Evolutionary conservation across 2,329 filamentous ascomycete species (phyloP).

Genomic region (Hymenotorrendiella dingleyae): DNA sequence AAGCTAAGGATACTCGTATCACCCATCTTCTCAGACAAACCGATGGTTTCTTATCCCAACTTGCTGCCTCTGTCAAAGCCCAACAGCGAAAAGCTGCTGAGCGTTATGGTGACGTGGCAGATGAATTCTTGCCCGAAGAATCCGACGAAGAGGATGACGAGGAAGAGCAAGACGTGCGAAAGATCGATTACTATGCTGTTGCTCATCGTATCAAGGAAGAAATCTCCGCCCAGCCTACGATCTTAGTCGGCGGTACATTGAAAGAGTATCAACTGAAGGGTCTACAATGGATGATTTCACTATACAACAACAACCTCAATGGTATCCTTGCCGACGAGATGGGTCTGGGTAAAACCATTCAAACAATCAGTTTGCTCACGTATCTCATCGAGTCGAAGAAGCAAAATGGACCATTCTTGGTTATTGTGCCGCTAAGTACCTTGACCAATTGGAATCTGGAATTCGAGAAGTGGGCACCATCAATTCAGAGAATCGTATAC

Average conservation of each 20-base stretch:
- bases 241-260: slow-evolving; percentile 83
- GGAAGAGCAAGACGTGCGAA: slow-evolving; percentile 61
- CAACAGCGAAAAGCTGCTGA: slow-evolving; percentile 82
- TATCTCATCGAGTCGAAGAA: slow-evolving; percentile 95
- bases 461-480: slow-evolving; percentile 98
- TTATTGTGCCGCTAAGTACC: slow-evolving; percentile 94
- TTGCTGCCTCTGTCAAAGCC: slow-evolving; percentile 87
- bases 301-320: slow-evolving; percentile 99
- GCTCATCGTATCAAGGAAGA: slow-evolving; percentile 95
- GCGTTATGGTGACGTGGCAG: slow-evolving; percentile 63
- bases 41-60: slow-evolving; percentile 92
- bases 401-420: slow-evolving; percentile 85
- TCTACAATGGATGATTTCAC: slow-evolving; percentile 98
- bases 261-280: slow-evolving; percentile 99
- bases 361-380: slow-evolving; percentile 95
- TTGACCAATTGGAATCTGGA: slow-evolving; percentile 98
- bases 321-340: slow-evolving; percentile 98
- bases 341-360: slow-evolving; percentile 99
- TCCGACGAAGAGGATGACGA: slow-evolving; percentile 65
- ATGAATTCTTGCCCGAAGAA: slow-evolving; percentile 47
- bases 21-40: slow-evolving; percentile 95
- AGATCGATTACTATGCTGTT: slow-evolving; percentile 98
- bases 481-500: slow-evolving; percentile 82
- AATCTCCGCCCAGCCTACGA: slow-evolving; percentile 72
- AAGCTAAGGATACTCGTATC: slow-evolving; percentile 98